These are phyloP conservation scores for Aspergillus leporis DNA, from an alignment of 495 filamentous ascomycete genomes.

Conservation along the genomic window DNA sequence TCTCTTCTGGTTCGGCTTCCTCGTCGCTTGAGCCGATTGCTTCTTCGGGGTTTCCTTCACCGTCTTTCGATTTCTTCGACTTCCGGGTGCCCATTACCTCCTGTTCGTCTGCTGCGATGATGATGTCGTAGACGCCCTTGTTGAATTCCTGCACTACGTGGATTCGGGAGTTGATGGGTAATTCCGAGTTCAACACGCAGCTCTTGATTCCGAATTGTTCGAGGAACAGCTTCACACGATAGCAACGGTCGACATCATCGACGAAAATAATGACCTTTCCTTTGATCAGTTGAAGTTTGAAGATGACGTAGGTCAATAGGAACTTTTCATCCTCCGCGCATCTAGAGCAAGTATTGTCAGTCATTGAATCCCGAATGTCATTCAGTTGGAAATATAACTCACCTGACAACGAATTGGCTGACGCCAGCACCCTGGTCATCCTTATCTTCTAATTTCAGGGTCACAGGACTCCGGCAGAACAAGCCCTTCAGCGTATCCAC, in stretches of 20 bases:
- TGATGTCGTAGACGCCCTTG: conserved; percentile 91
- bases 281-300: conserved; percentile 91
- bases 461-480: conserved; percentile 78
- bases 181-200: conserved; percentile 92
- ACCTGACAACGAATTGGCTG: conserved; percentile 84
- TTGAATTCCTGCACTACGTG: conserved; percentile 98
- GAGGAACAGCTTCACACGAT: conserved; percentile 91
- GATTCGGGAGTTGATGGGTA: conserved; percentile 88
- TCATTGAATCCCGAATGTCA: neutral
- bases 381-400: conserved; percentile 18
- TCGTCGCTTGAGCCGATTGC: conserved; percentile 36
- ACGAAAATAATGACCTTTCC: conserved; percentile 96
- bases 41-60: conserved; percentile 27
- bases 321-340: conserved; percentile 98
- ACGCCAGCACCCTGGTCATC: conserved; percentile 72
- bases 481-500: conserved; percentile 81
- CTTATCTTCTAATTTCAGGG: conserved; percentile 74
- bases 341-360: conserved; percentile 37
- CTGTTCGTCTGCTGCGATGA: conserved; percentile 93
- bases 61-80: conserved; percentile 30
- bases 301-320: conserved; percentile 87
- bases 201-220: conserved; percentile 95
- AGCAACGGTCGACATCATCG: conserved; percentile 87
- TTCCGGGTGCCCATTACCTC: conserved; percentile 69
- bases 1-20: conserved; percentile 29